phyloP scores from a whole-genome alignment of 108 stramenopile species.

The Mediolabrus comicus region DNA sequence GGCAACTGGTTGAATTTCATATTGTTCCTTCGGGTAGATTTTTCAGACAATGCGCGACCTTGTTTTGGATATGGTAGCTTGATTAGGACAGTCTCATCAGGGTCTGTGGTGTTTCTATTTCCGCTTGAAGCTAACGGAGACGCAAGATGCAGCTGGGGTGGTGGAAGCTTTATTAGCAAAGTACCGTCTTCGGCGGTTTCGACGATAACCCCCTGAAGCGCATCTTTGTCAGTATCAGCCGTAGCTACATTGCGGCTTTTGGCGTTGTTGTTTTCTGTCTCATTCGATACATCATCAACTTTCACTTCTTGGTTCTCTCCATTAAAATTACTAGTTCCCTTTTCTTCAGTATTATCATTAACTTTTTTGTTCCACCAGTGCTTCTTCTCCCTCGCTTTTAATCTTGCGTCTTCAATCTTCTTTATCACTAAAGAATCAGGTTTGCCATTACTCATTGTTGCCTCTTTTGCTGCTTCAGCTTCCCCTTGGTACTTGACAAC shows the following conservation, averaged over 20 bases:
- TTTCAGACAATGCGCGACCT: neutral
- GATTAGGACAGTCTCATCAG: slow-evolving; percentile 33
- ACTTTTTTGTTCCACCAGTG: slow-evolving; percentile 16
- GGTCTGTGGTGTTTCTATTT: neutral
- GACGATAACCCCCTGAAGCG: slow-evolving; percentile 16
- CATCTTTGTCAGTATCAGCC: neutral
- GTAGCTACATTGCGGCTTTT: neutral
- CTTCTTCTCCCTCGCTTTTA: slow-evolving; percentile 10
- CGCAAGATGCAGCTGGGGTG: slow-evolving; percentile 30
- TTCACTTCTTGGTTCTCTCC: neutral
- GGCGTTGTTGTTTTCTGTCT: neutral
- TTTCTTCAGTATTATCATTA: neutral
- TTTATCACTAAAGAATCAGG: slow-evolving; percentile 6
- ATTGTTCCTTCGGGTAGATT: neutral
- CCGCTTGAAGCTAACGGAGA: neutral
- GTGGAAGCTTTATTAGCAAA: slow-evolving; percentile 40
- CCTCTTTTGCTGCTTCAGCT: neutral
- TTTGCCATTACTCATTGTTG: neutral
- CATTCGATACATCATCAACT: neutral
- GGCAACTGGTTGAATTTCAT: neutral
- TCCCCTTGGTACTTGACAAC: neutral
- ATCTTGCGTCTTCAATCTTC: slow-evolving; percentile 35
- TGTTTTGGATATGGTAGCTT: slow-evolving; percentile 30
- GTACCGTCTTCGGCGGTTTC: slow-evolving; percentile 35
- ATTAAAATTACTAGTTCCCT: no score